Percentiles rank a stretch among this genome's conserved stretches.
Evolutionary conservation across 2,329 filamentous ascomycete species (phyloP).

Genomic region (Colletotrichum musae): DNA sequence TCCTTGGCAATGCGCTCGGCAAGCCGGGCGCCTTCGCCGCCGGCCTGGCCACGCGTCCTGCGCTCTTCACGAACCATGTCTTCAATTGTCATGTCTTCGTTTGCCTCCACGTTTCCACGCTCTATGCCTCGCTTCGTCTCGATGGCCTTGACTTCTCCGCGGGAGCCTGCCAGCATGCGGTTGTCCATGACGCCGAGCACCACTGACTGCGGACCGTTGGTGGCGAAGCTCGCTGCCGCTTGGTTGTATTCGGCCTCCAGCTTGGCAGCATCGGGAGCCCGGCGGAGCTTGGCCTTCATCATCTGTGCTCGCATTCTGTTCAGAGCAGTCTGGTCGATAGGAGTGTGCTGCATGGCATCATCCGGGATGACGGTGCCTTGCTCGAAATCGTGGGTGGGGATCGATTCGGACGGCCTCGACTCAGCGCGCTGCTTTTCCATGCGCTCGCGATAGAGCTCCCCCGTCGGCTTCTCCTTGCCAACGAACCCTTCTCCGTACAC

Average conservation of each 20-base stretch:
- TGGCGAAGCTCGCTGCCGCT: conserved; percentile 74
- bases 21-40: conserved; percentile 85
- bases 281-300: conserved; percentile 93
- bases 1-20: conserved; percentile 97
- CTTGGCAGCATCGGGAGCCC: conserved; percentile 79
- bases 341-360: conserved; percentile 62
- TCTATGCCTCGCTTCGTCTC: conserved; percentile 87
- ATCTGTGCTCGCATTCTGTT: conserved; percentile 94
- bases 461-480: conserved; percentile 87
- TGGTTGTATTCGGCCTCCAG: conserved; percentile 89
- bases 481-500: conserved; percentile 89
- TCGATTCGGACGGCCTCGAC: conserved; percentile 41
- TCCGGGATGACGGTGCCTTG: conserved; percentile 74
- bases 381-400: conserved; percentile 47
- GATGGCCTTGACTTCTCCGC: conserved; percentile 82
- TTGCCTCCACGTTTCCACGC: conserved; percentile 87
- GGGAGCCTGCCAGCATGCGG: conserved; percentile 83
- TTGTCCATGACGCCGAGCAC: conserved; percentile 91
- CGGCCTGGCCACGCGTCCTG: conserved; percentile 82
- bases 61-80: conserved; percentile 98
- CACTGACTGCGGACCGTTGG: conserved; percentile 76
- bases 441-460: conserved; percentile 86
- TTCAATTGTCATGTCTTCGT: conserved; percentile 95
- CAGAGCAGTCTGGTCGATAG: conserved; percentile 82
- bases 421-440: conserved; percentile 69